Conservation (phyloP, 2,329 filamentous ascomycete genomes). For the Curvularia spicifera region DNA sequence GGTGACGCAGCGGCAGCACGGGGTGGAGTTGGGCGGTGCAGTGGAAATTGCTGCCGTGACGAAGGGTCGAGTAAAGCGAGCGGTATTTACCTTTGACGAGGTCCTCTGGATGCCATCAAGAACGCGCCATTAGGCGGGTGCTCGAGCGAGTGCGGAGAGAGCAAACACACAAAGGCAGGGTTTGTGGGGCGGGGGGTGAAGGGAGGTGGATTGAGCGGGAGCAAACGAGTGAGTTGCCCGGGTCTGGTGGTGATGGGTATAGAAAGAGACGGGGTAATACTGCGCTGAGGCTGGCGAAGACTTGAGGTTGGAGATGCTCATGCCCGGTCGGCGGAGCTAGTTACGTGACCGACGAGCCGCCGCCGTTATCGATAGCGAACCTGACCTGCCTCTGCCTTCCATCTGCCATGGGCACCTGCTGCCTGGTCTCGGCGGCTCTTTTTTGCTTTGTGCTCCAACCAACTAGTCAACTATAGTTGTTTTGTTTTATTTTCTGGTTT, state of each 20-base stretch:
- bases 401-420: neutral
- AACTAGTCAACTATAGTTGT: no score
- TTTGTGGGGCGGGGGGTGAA: constrained; percentile 10
- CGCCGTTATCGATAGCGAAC: constrained; percentile 14
- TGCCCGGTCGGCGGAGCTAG: constrained; percentile 14
- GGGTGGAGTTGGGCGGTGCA: constrained; percentile 6
- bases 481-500: neutral
- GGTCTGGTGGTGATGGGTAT: constrained; percentile 12
- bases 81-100: constrained; percentile 33
- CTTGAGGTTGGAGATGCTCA: constrained; percentile 13
- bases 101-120: constrained; percentile 39
- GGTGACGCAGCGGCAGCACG: constrained; percentile 22
- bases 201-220: constrained; percentile 7
- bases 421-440: neutral
- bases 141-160: constrained; percentile 45
- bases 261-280: constrained; percentile 22
- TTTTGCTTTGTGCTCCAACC: no score
- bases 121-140: constrained; percentile 49
- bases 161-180: constrained; percentile 26
- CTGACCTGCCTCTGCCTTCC: neutral
- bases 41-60: constrained; percentile 17
- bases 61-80: constrained; percentile 28
- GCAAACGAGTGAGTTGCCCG: constrained; percentile 20
- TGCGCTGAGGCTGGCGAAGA: constrained; percentile 12
- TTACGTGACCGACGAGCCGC: constrained; percentile 18